phyloP scores from a whole-genome alignment of 805 yeast species.

The Candida coquimbonensis region DNA sequence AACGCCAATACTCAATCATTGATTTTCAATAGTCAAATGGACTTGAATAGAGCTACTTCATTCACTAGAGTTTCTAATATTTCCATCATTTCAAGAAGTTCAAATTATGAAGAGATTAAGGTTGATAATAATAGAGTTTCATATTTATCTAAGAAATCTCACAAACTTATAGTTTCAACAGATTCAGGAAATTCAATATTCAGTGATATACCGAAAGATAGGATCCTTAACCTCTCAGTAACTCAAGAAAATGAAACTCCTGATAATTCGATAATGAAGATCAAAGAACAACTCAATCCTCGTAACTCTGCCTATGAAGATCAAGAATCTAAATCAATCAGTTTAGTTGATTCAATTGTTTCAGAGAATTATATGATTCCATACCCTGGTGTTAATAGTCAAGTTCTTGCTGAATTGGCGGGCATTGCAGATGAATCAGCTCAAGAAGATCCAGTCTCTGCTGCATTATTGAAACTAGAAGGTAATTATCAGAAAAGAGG shows the following conservation, averaged over 20 bases:
- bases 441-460: conserved; percentile 60
- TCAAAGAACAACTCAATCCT: too few species aligned
- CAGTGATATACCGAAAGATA: conserved; percentile 7
- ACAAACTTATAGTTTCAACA: conserved; percentile 11
- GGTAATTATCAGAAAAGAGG: conserved; percentile 41
- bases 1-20: not conserved
- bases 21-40: conserved; percentile 2
- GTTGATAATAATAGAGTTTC: conserved; percentile 12
- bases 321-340: not conserved
- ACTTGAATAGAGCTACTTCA: conserved; percentile 17
- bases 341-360: conserved; percentile 8
- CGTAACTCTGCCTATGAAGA: too few species aligned
- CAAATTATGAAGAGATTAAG: not conserved
- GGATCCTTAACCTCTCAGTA: conserved; percentile 14
- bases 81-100: conserved; percentile 4
- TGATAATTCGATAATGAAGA: not conserved
- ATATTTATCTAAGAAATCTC: conserved; percentile 20
- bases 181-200: conserved; percentile 15
- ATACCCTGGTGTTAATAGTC: conserved; percentile 43
- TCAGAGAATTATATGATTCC: conserved; percentile 22
- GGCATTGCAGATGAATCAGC: conserved; percentile 76
- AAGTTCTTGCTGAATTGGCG: conserved; percentile 68
- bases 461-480: conserved; percentile 72
- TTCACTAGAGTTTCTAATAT: conserved; percentile 19
- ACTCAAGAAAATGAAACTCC: conserved; percentile 1